Evolutionary conservation across 257 asterid genomes (phyloP), one percentile per base, ranked within the genome.

Genomic region (Primulina eburnea): DNA sequence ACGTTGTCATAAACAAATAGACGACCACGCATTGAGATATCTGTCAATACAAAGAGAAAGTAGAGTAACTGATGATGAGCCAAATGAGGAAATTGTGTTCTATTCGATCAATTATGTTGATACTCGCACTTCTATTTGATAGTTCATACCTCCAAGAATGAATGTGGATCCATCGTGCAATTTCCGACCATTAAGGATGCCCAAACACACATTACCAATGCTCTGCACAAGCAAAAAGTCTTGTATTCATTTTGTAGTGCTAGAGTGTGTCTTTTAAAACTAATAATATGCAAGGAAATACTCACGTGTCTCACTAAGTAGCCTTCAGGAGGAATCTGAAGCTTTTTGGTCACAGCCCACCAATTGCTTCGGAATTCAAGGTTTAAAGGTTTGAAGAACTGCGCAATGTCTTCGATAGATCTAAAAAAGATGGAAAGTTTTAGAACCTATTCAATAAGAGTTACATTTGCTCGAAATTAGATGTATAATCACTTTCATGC

Each of bases 261-360:
- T 38, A 60, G 1, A 28, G 14, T 3, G 62, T 34, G 3, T 11
- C 35, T 58, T 33, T 62, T 28, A 40, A 8, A 32, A n/a, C 33
- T 28, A 62, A 56, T 11, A 6, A 68, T 37, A 29, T 33, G 62
- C 33, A 71, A 30, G 38, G 30, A 18, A 62, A 57, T 55, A 74
- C 87, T 78, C 79, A 87, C 96, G 69, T 75, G 82, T 60, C 38
- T 78, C 65, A 87, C 80, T 76, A 89, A 83, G 82, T 85, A 89
- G 62, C 93, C 91, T 69, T 87, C 89, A 4, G 93, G 91, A 65
- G 91, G 85, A 73, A 89, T 87, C 75, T 74, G 85, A 70, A 89
- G 91, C 73, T 75, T 83, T 57, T 76, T 83, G 38, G 93, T 71
- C 62, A 63, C 65, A 24, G 83, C 74, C 90, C 96, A 87, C 91